Percentiles rank a stretch among this genome's conserved stretches.
Evolutionary conservation across 805 yeast species (phyloP).

Genomic region (Lachancea dasiensis): DNA sequence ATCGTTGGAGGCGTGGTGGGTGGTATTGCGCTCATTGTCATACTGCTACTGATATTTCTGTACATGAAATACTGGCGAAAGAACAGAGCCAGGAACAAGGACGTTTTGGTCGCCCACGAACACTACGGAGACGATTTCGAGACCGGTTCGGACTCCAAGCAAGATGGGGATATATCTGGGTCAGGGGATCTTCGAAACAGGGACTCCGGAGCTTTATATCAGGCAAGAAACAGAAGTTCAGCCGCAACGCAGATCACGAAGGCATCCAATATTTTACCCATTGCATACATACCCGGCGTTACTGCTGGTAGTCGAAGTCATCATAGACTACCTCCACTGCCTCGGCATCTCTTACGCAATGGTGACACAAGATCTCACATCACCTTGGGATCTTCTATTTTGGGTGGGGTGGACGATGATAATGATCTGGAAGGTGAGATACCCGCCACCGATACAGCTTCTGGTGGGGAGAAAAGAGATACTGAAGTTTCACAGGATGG

Average conservation of each 20-base stretch:
- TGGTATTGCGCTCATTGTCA: constrained; percentile 33
- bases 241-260: constrained; percentile 68
- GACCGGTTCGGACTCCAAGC: constrained; percentile 13
- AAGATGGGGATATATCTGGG: background rate
- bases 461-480: background rate
- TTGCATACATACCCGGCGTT: constrained; percentile 93
- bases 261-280: constrained; percentile 84
- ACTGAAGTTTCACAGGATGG: constrained; percentile 13
- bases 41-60: constrained; percentile 33
- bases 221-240: constrained; percentile 27
- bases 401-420: constrained; percentile 34
- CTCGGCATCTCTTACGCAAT: constrained; percentile 22
- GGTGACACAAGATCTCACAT: constrained; percentile 30
- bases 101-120: constrained; percentile 26
- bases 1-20: constrained; percentile 57
- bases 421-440: constrained; percentile 7
- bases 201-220: constrained; percentile 7
- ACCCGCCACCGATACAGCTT: background rate
- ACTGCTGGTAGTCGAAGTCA: constrained; percentile 41
- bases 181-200: background rate
- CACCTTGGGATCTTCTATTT: constrained; percentile 40
- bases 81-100: constrained; percentile 15
- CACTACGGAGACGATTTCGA: constrained; percentile 19
- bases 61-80: constrained; percentile 41
- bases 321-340: constrained; percentile 6